Conservation (phyloP, 805 yeast genomes). For the Starmerella davenportii region DNA sequence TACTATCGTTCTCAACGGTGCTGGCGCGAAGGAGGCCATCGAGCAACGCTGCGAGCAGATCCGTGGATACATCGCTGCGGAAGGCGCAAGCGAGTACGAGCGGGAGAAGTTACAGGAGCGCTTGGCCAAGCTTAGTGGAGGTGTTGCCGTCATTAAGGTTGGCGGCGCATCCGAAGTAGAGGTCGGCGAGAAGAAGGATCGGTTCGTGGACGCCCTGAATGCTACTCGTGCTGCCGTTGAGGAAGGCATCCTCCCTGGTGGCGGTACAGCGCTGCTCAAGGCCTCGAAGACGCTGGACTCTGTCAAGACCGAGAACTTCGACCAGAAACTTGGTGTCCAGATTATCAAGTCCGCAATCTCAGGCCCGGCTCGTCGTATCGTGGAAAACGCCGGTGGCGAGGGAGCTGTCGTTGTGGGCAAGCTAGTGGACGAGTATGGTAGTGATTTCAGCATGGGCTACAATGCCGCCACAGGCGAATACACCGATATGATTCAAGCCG, state of each 20-base stretch:
- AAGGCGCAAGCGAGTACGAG: constrained; percentile 70
- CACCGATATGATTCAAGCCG: constrained; percentile 90
- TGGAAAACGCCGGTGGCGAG: constrained; percentile 94
- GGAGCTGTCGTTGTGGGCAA: constrained; percentile 93
- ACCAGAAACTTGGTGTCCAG: constrained; percentile 89
- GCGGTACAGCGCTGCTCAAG: constrained; percentile 94
- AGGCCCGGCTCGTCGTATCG: constrained; percentile 87
- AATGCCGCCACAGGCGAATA: constrained; percentile 83
- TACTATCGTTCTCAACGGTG: constrained; percentile 84
- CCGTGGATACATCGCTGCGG: constrained; percentile 57
- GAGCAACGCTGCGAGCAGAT: constrained; percentile 85
- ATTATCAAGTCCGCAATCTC: constrained; percentile 83
- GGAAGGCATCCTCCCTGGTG: constrained; percentile 98
- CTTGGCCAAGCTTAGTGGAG: constrained; percentile 89
- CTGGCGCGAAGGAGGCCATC: constrained; percentile 67
- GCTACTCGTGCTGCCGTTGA: constrained; percentile 98
- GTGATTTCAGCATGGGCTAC: constrained; percentile 75
- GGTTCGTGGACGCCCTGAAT: constrained; percentile 94
- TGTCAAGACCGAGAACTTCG: constrained; percentile 70
- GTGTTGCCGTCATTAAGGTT: constrained; percentile 94
- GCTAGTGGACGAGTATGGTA: constrained; percentile 37
- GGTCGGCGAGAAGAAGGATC: constrained; percentile 98
- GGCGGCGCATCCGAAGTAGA: constrained; percentile 96
- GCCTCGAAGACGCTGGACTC: constrained; percentile 61
- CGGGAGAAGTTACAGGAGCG: constrained; percentile 93